phyloP scores from a whole-genome alignment of 2,329 filamentous ascomycete genomes.

The Lachnellula suecica region DNA sequence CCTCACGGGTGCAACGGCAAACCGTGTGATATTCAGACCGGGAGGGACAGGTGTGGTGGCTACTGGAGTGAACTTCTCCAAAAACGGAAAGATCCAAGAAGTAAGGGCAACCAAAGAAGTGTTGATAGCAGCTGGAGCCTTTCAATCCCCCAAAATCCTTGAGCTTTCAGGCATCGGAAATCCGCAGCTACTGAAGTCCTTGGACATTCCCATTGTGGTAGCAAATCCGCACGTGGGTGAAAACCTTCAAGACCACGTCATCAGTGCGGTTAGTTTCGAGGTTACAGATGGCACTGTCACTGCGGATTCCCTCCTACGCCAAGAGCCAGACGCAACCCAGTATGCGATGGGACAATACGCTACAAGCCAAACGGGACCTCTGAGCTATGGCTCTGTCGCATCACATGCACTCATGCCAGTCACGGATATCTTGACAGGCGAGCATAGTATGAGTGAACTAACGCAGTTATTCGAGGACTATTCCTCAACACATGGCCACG shows the following conservation, averaged over 20 bases:
- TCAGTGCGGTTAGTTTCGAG: slow-evolving; percentile 29
- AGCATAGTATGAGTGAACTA: no score
- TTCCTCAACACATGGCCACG: no score
- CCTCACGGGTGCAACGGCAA: slow-evolving; percentile 81
- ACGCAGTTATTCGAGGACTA: no score
- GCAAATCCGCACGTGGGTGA: slow-evolving; percentile 61
- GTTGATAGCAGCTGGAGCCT: slow-evolving; percentile 45
- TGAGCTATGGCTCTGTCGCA: no score
- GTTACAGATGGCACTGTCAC: slow-evolving; percentile 34
- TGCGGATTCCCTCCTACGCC: slow-evolving; percentile 30
- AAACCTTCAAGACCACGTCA: slow-evolving; percentile 50
- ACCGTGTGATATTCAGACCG: slow-evolving; percentile 57
- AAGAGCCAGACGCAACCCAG: background rate
- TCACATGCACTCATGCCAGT: no score
- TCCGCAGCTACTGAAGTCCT: slow-evolving; percentile 33
- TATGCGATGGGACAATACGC: background rate
- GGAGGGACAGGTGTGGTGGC: background rate
- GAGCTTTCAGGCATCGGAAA: slow-evolving; percentile 45
- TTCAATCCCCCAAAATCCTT: slow-evolving; percentile 46
- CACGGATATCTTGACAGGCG: no score
- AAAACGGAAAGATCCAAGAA: slow-evolving; percentile 8
- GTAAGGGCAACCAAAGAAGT: slow-evolving; percentile 37
- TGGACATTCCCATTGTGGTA: slow-evolving; percentile 48
- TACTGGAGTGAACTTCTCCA: slow-evolving; percentile 11
- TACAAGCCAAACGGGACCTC: no score